Percentiles rank a stretch among this genome's conserved stretches.
Evolutionary conservation across 768 basidiomycete genomes (phyloP).

Genomic region (Leucocoprinus leucothites): DNA sequence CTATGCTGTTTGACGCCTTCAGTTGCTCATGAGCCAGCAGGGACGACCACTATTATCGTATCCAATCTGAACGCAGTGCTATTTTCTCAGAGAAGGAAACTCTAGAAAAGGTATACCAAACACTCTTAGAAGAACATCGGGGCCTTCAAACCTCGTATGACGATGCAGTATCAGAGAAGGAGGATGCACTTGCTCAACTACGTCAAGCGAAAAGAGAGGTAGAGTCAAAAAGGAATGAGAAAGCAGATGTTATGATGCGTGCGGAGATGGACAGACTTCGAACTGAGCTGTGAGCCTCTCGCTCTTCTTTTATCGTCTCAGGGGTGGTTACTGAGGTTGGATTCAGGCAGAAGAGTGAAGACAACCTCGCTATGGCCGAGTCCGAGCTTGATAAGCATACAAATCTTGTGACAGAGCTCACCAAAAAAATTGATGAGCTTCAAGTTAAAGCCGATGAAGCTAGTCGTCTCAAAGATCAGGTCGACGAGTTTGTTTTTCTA

Average conservation of each 20-base stretch:
- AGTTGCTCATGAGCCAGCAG: conserved; percentile 33
- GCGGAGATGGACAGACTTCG: conserved; percentile 82
- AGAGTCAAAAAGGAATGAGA: conserved; percentile 61
- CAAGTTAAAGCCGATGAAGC: conserved; percentile 76
- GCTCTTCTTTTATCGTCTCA: neutral
- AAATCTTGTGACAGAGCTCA: conserved; percentile 64
- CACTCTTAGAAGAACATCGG: conserved; percentile 73
- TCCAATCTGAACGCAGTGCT: conserved; percentile 77
- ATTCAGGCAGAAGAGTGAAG: conserved; percentile 88
- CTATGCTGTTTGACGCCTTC: conserved; percentile 7
- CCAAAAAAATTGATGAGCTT: conserved; percentile 77
- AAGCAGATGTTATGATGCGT: conserved; percentile 73
- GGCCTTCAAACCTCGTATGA: conserved; percentile 73
- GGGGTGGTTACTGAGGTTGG: conserved; percentile 13
- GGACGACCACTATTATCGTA: conserved; percentile 86
- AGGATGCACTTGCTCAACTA: conserved; percentile 66
- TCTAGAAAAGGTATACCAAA: conserved; percentile 76
- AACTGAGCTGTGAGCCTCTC: conserved; percentile 71
- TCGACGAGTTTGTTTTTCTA: conserved; percentile 75
- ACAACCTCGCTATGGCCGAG: conserved; percentile 81
- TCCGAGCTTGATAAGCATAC: conserved; percentile 82
- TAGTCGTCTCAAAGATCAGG: conserved; percentile 80
- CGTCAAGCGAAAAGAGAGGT: conserved; percentile 56
- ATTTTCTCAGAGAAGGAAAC: conserved; percentile 84
- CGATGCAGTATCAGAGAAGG: conserved; percentile 73